Percentiles rank a stretch among this genome's conserved stretches.
phyloP scores from a whole-genome alignment of 306 rosid genomes.

The cucumber (Cucumis sativus) region Cucumber_9930_V3 NC_026660.2:5013001-5013500 shows the following conservation, averaged over 20 bases:
- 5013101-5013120: neutral
- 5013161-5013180: conserved; percentile 76
- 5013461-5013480: neutral
- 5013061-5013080: neutral
- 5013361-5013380: conserved; percentile 22
- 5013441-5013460: neutral
- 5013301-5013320: conserved; percentile 51
- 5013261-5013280: conserved; percentile 24
- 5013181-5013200: conserved; percentile 49
- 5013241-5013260: conserved; percentile 25
- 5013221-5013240: conserved; percentile 22
- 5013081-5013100: neutral
- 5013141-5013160: conserved; percentile 27
- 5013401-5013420: conserved; percentile 37
- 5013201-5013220: conserved; percentile 29
- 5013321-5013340: conserved; percentile 26
- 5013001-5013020: too few relatives aligned
- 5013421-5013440: conserved; percentile 1
- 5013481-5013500: neutral
- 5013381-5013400: conserved; percentile 37
- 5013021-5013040: too few relatives aligned
- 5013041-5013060: too few relatives aligned
- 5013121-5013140: neutral
- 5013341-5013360: conserved; percentile 20
- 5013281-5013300: conserved; percentile 51